phyloP scores from a whole-genome alignment of 2,329 filamentous ascomycete genomes.

The Alternaria dauci region DNA sequence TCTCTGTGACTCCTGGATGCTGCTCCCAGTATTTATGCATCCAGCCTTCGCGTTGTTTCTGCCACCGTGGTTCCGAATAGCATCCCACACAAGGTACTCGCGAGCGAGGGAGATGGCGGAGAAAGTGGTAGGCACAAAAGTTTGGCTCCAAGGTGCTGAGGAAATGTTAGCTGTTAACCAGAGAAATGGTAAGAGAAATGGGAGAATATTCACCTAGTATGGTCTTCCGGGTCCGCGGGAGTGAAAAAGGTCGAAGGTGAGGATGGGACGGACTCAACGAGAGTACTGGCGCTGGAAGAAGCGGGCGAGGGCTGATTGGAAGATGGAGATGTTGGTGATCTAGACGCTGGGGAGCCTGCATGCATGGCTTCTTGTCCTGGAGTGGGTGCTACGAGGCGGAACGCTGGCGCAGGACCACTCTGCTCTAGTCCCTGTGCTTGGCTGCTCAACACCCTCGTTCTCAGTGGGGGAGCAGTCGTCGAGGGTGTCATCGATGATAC shows the following conservation, averaged over 20 bases:
- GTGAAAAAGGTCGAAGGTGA: not conserved
- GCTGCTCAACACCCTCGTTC: not conserved
- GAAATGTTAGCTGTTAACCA: too few species aligned
- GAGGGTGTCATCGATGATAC: conserved; percentile 13
- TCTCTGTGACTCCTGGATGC: conserved; percentile 26
- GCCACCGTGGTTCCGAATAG: conserved; percentile 32
- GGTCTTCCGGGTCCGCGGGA: not conserved
- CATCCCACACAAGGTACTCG: conserved; percentile 37
- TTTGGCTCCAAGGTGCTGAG: conserved; percentile 11
- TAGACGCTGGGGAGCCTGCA: not conserved
- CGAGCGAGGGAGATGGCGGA: conserved; percentile 22
- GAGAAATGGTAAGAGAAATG: not conserved
- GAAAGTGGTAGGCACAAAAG: conserved; percentile 33
- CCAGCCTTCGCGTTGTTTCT: conserved; percentile 18
- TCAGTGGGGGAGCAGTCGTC: not conserved
- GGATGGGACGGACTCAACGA: not conserved
- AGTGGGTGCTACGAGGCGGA: conserved; percentile 10
- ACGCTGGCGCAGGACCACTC: conserved; percentile 3
- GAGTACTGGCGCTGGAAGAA: conserved; percentile 8
- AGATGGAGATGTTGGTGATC: not conserved
- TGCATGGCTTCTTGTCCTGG: not conserved
- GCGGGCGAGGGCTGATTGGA: not conserved
- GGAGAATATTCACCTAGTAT: not conserved
- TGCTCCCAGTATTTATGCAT: conserved; percentile 26
- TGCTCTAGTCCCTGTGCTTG: not conserved